Evolutionary conservation across 2,329 filamentous ascomycete genomes (phyloP).

Genomic region (Sporothrix protearum): DNA sequence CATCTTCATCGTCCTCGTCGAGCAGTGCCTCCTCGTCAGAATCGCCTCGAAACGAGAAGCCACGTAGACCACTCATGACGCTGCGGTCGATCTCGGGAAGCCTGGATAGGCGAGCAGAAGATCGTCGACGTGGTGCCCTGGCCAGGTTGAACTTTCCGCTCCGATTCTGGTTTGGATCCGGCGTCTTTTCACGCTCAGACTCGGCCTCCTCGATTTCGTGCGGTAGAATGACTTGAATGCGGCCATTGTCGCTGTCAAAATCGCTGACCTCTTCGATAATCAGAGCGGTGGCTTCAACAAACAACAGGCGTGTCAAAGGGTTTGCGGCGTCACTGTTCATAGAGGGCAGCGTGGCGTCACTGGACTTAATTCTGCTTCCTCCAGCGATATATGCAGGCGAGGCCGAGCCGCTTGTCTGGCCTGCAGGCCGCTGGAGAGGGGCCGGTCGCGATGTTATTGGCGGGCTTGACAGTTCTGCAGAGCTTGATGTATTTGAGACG

Average conservation of each 20-base stretch:
- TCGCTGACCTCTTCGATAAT: constrained; percentile 46
- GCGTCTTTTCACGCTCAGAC: constrained; percentile 19
- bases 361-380: background rate
- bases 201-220: constrained; percentile 46
- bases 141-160: constrained; percentile 33
- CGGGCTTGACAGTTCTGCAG: constrained; percentile 4
- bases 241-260: constrained; percentile 45
- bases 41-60: constrained; percentile 43
- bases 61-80: constrained; percentile 45
- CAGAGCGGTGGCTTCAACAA: constrained; percentile 32
- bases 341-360: background rate
- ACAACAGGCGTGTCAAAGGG: background rate
- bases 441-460: constrained; percentile 4
- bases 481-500: constrained; percentile 28
- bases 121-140: constrained; percentile 13
- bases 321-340: background rate
- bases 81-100: constrained; percentile 40
- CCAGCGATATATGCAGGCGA: constrained; percentile 4
- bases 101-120: background rate
- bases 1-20: constrained; percentile 35
- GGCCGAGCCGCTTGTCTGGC: constrained; percentile 23
- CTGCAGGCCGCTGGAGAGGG: constrained; percentile 15
- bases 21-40: constrained; percentile 38
- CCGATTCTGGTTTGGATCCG: constrained; percentile 29
- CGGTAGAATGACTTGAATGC: constrained; percentile 43